Evolutionary conservation across 805 yeast species (phyloP).

Genomic region (Yamadazyma insecticola): DNA sequence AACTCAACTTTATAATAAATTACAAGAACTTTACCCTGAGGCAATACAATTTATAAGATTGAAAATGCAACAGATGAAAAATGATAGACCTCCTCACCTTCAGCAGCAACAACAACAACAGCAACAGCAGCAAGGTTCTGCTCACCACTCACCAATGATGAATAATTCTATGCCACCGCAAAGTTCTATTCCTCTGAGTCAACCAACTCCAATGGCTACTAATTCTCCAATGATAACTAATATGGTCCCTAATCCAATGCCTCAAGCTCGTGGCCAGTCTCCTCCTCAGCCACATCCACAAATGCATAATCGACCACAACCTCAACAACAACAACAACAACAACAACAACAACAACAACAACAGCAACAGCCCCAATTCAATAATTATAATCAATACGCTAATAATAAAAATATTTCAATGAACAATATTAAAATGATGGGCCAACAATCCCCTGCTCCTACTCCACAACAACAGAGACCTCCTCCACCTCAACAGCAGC

Average conservation of each 20-base stretch:
- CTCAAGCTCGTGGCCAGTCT: conserved; percentile 4
- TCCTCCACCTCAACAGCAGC: conserved; percentile 2
- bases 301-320: conserved; percentile 9
- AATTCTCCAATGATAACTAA: conserved; percentile 5
- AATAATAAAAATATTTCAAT: conserved; percentile 3
- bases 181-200: background rate
- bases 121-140: conserved; percentile 4
- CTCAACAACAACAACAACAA: conserved; percentile 8
- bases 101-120: conserved; percentile 9
- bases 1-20: conserved; percentile 40
- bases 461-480: background rate
- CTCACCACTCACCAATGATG: conserved; percentile 6
- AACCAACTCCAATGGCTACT: background rate
- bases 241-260: conserved; percentile 5
- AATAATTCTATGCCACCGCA: conserved; percentile 2
- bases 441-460: conserved; percentile 6
- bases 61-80: conserved; percentile 35
- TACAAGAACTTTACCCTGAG: conserved; percentile 51
- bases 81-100: conserved; percentile 4
- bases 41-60: conserved; percentile 40
- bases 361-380: conserved; percentile 4
- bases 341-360: conserved; percentile 9
- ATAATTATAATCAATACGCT: conserved; percentile 1
- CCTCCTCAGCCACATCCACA: conserved; percentile 3
- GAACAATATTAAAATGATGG: conserved; percentile 7